phyloP scores from a whole-genome alignment of 75 land plant genomes.

The Pinus taeda region DNA sequence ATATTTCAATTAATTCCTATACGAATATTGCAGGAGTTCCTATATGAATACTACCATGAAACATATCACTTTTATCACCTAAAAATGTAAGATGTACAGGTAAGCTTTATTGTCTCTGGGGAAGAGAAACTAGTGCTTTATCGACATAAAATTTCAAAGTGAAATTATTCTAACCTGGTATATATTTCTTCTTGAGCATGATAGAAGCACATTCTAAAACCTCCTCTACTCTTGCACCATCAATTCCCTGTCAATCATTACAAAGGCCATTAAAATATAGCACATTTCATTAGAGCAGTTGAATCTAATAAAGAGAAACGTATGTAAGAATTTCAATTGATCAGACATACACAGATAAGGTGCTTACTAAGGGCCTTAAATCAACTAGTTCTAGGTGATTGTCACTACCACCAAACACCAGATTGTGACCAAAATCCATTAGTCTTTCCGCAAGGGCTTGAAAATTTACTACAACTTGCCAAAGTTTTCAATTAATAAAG shows the following conservation, averaged over 20 bases:
- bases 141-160: too few relatives aligned
- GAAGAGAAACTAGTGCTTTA: too few relatives aligned
- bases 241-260: slow-evolving; percentile 48
- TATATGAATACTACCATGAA: slow-evolving; percentile 82
- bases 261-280: too few relatives aligned
- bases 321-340: too few relatives aligned
- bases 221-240: slow-evolving; percentile 91
- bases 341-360: neutral
- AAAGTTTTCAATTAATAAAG: neutral
- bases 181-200: slow-evolving; percentile 89
- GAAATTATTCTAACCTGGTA: slow-evolving; percentile 51
- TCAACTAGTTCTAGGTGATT: slow-evolving; percentile 93
- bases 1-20: too few relatives aligned
- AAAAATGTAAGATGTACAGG: neutral
- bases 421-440: slow-evolving; percentile 63
- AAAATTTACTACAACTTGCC: slow-evolving; percentile 70
- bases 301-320: too few relatives aligned
- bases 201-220: slow-evolving; percentile 82
- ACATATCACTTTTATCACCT: slow-evolving; percentile 92
- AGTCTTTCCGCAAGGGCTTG: slow-evolving; percentile 71
- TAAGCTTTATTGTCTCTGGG: too few relatives aligned
- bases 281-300: too few relatives aligned
- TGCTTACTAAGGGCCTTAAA: slow-evolving; percentile 73
- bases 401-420: slow-evolving; percentile 92
- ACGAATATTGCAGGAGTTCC: slow-evolving; percentile 44